Evolutionary conservation across 2,329 filamentous ascomycete species (phyloP).

Genomic region (Scopulariopsis brevicaulis): DNA sequence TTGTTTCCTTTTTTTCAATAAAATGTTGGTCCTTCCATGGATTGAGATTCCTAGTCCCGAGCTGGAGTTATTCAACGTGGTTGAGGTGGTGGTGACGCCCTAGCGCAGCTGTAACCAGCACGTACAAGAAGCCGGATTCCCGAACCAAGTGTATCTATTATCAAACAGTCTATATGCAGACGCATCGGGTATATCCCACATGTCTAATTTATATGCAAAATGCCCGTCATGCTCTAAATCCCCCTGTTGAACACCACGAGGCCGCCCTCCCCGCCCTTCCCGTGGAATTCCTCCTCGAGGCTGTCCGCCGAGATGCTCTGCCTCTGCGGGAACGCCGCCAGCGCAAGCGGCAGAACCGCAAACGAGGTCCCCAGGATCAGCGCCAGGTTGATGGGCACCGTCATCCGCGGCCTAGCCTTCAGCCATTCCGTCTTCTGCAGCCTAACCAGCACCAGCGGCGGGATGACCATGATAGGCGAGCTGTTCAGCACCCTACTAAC

Average conservation of each 20-base stretch:
- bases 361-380: conserved; percentile 81
- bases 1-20: no score
- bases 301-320: conserved; percentile 66
- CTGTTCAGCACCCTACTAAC: conserved; percentile 85
- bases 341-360: conserved; percentile 76
- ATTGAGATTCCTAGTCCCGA: neutral
- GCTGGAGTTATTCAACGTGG: no score
- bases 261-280: conserved; percentile 64
- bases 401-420: conserved; percentile 57
- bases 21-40: neutral
- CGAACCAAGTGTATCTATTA: neutral
- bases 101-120: no score
- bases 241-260: conserved; percentile 96
- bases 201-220: neutral
- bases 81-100: no score
- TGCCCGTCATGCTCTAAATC: conserved; percentile 41
- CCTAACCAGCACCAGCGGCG: conserved; percentile 73
- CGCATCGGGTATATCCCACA: neutral
- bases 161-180: neutral
- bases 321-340: conserved; percentile 86
- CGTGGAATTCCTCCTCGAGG: conserved; percentile 80
- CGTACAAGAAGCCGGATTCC: neutral
- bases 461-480: conserved; percentile 94
- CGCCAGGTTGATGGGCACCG: conserved; percentile 73
- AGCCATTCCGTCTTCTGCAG: conserved; percentile 81